Percentiles rank a stretch among this genome's conserved stretches.
These are phyloP conservation scores for Solanum chilense DNA, from an alignment of 257 asterid genomes.

Conservation along the genomic window DNA sequence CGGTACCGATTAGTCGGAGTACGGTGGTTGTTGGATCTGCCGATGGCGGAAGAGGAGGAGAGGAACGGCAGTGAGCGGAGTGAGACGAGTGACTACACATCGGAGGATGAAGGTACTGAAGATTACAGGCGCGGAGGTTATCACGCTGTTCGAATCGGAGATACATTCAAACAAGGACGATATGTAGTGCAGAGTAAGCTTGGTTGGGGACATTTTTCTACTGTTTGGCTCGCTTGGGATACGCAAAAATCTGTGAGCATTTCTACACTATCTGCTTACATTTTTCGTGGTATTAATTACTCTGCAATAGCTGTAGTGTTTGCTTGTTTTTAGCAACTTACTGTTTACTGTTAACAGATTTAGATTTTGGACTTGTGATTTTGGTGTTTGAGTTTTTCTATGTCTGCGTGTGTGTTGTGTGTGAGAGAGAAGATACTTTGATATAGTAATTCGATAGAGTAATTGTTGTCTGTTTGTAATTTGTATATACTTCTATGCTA, in stretches of 20 bases:
- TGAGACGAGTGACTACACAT: conserved; percentile 76
- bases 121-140: conserved; percentile 94
- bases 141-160: conserved; percentile 90
- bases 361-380: neutral
- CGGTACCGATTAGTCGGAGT: neutral
- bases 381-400: neutral
- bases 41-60: conserved; percentile 17
- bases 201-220: conserved; percentile 99
- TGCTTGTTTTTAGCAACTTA: neutral
- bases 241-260: conserved; percentile 36
- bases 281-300: neutral
- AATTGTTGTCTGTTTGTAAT: neutral
- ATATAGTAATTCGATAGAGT: neutral
- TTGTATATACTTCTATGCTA: neutral
- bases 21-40: neutral
- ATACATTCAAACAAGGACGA: conserved; percentile 73
- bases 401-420: neutral
- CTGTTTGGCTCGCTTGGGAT: conserved; percentile 99
- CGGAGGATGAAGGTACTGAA: conserved; percentile 97
- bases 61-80: conserved; percentile 47
- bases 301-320: neutral
- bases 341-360: neutral
- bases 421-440: neutral
- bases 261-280: neutral
- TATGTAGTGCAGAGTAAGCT: conserved; percentile 92